These are phyloP conservation scores for Leptographium flavum DNA, from an alignment of 2,329 filamentous ascomycete species.

Conservation along the genomic window DNA sequence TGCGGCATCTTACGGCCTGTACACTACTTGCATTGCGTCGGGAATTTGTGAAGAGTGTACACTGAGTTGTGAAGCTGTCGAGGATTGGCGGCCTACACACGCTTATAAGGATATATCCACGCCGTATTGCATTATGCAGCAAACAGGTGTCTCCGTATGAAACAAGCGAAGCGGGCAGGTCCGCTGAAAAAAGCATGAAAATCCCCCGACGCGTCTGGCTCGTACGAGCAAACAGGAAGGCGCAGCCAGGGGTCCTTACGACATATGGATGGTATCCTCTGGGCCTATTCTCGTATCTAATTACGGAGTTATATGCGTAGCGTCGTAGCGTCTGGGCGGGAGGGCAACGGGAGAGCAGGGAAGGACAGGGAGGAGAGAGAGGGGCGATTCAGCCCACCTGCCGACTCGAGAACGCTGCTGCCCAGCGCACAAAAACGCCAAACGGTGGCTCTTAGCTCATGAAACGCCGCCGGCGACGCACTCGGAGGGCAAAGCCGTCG, in stretches of 20 bases:
- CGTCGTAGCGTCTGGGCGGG: background rate
- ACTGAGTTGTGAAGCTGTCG: too few relatives aligned
- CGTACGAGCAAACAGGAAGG: conserved; percentile 1
- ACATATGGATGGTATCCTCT: too few relatives aligned
- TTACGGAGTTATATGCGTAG: too few relatives aligned
- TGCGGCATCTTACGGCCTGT: too few relatives aligned
- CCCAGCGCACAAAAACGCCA: background rate
- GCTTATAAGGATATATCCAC: background rate
- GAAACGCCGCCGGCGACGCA: background rate
- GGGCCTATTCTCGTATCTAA: too few relatives aligned
- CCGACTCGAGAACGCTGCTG: background rate
- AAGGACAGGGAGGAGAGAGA: too few relatives aligned
- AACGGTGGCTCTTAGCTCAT: background rate
- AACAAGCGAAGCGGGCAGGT: background rate
- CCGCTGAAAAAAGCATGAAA: too few relatives aligned
- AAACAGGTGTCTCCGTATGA: background rate
- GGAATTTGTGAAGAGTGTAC: too few relatives aligned
- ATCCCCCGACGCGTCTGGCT: background rate
- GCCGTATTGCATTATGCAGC: background rate
- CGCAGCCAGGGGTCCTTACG: background rate
- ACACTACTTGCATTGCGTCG: too few relatives aligned
- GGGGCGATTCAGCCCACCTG: conserved; percentile 4
- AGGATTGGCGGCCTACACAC: too few relatives aligned
- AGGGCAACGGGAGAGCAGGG: background rate
- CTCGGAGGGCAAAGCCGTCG: background rate